phyloP scores from a whole-genome alignment of 768 basidiomycete species.

The Boletus tylopilopsis region DNA sequence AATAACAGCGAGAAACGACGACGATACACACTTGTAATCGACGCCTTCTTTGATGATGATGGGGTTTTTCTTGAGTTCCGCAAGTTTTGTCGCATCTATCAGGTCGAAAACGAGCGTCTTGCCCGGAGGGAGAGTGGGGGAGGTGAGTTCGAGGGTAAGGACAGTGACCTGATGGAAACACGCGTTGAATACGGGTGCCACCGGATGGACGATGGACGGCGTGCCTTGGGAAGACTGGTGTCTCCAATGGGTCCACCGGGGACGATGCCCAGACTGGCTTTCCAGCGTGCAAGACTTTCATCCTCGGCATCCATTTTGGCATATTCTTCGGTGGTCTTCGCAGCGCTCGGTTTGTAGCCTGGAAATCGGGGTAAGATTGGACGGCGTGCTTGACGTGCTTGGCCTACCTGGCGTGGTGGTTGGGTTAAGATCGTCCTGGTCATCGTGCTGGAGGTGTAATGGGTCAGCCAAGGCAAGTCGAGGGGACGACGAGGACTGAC shows the following conservation, averaged over 20 bases:
- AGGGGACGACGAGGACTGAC: constrained; percentile 34
- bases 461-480: background rate
- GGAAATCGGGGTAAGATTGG: constrained; percentile 20
- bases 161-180: constrained; percentile 54
- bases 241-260: constrained; percentile 40
- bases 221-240: constrained; percentile 64
- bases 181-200: constrained; percentile 22
- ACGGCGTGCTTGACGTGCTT: constrained; percentile 7
- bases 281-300: constrained; percentile 94
- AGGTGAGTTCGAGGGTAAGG: constrained; percentile 72
- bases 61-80: constrained; percentile 72
- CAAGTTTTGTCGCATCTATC: constrained; percentile 38
- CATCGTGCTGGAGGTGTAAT: constrained; percentile 42
- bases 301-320: constrained; percentile 84
- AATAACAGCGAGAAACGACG: background rate
- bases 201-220: constrained; percentile 10
- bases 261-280: constrained; percentile 85
- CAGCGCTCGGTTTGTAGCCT: constrained; percentile 75
- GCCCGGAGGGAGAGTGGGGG: constrained; percentile 60
- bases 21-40: constrained; percentile 69
- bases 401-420: constrained; percentile 60
- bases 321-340: constrained; percentile 77
- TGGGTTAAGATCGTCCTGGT: constrained; percentile 69
- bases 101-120: constrained; percentile 70
- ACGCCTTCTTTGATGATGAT: constrained; percentile 79